A percentile compares a stretch with the other conserved stretches of the same genome.
Evolutionary conservation across 2,329 filamentous ascomycete genomes (phyloP).

Genomic region (Alternaria arborescens): DNA sequence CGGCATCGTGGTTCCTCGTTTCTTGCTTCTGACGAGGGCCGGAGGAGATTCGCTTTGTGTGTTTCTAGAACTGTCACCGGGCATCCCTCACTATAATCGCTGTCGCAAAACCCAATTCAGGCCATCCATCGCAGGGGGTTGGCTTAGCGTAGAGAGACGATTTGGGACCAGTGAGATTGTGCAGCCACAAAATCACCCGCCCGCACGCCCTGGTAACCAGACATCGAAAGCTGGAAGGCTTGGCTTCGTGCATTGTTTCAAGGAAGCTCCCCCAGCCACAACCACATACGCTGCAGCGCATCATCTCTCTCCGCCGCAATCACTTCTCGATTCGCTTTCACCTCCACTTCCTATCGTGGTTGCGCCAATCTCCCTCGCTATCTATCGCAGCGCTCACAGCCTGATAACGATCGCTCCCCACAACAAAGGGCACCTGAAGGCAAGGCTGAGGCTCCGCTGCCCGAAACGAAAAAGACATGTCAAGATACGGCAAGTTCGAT

Average conservation of each 20-base stretch:
- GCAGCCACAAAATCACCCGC: conserved; percentile 16
- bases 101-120: conserved; percentile 1
- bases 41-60: conserved; percentile 5
- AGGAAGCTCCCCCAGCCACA: conserved; percentile 27
- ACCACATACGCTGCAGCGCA: conserved; percentile 27
- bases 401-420: conserved; percentile 23
- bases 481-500: conserved; percentile 48
- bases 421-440: conserved; percentile 5
- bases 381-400: conserved; percentile 11
- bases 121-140: conserved; percentile 6
- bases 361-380: conserved; percentile 15
- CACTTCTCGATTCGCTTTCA: conserved; percentile 18
- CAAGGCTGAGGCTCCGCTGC: conserved; percentile 36
- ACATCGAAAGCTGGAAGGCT: conserved; percentile 15
- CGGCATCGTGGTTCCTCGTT: conserved; percentile 14
- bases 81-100: conserved; percentile 8
- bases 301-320: conserved; percentile 27
- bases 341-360: conserved; percentile 18
- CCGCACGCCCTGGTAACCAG: conserved; percentile 21
- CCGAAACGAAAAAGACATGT: conserved; percentile 26
- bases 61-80: conserved; percentile 5
- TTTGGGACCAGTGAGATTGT: conserved; percentile 3
- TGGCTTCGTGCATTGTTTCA: conserved; percentile 32
- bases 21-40: conserved; percentile 19
- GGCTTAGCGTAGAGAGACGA: conserved; percentile 6